Conservation (phyloP, 208 protist genomes). For the Lotmaria passim region DNA sequence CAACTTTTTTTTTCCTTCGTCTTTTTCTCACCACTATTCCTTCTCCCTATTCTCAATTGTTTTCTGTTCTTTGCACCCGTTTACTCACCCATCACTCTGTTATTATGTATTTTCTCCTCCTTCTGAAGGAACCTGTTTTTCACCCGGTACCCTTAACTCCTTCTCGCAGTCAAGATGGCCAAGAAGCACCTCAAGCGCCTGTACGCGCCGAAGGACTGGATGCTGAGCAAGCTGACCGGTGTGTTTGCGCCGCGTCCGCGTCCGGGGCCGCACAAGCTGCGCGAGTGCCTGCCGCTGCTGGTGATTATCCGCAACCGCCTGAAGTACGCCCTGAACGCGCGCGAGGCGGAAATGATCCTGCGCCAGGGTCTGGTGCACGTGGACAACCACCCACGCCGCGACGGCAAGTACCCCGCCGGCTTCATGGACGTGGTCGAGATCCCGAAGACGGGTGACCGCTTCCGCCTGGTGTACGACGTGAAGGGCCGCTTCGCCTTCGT, state of each 20-base stretch:
- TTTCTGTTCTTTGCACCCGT: neutral
- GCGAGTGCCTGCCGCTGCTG: constrained; percentile 85
- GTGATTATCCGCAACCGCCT: constrained; percentile 91
- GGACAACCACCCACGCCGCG: constrained; percentile 97
- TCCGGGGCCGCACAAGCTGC: constrained; percentile 98
- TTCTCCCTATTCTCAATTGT: constrained; percentile 17
- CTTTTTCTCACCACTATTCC: too few relatives aligned
- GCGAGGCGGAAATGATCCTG: constrained; percentile 97
- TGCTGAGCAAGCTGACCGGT: constrained; percentile 99
- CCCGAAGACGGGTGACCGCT: constrained; percentile 98
- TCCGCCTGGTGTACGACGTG: constrained; percentile 99
- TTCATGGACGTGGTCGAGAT: constrained; percentile 99
- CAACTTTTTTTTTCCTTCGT: constrained; percentile 2
- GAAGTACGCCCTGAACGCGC: constrained; percentile 98
- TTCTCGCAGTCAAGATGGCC: constrained; percentile 69
- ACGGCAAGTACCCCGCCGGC: constrained; percentile 98
- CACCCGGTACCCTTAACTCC: constrained; percentile 1
- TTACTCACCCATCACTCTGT: neutral
- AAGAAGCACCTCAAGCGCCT: constrained; percentile 99
- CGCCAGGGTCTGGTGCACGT: constrained; percentile 97
- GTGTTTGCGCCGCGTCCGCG: constrained; percentile 97
- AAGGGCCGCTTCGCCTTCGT: constrained; percentile 99
- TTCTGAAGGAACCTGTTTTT: constrained; percentile 8
- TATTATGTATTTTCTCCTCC: neutral
- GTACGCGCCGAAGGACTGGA: constrained; percentile 99